Base-by-base conservation (phyloP, 2,329 filamentous ascomycete genomes). In the Coniochaeta sp. region DNA sequence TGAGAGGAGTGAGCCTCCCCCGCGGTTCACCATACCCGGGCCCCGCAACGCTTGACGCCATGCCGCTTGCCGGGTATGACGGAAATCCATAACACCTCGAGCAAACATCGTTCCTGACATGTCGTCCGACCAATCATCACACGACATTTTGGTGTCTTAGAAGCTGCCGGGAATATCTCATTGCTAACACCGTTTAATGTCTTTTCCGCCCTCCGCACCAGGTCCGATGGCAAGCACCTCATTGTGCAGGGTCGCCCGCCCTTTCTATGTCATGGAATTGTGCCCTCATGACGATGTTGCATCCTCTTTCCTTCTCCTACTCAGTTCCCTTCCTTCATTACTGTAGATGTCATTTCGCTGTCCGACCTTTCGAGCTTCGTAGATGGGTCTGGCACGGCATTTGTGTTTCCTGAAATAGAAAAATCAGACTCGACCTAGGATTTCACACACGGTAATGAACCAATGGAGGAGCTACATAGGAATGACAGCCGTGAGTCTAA, bases 11-110 rank as follows among this genome's bases (percentile, higher is more conserved):
- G 22, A 50, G 44, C 44, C 6, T 28, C 6, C 47, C 47, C 47
- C 47, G 47, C 47, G 47, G 47, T 52, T 52, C 47, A 52, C 47
- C 47, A 52, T 52, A 52, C 47, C 47, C 47, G 47, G 24, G 47
- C 5, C 47, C 47, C 47, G 47, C 47, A 31, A 31, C 24, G 22
- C 26, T n/a, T 31, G 47, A 52, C 47, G 24, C 47, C 19, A 26
- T 52, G 3, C 47, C 44, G 11, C 5, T 52, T 28, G 14, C 47
- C 47, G 47, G 47, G 22, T 52, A 31, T 52, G 47, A 52, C 47
- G 47, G 47, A 24, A 52, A 17, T n/a, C 47, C 8, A 24, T 52
- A 52, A 52, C 47, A 31, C 5, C 6, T 17, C 47, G 9, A 28
- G 47, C 47, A 24, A 52, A 24, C 24, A 31, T 31, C 14, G 22